Evolutionary conservation across 129 eudicot species (phyloP).

Genomic region (Dittrichia graveolens): DNA sequence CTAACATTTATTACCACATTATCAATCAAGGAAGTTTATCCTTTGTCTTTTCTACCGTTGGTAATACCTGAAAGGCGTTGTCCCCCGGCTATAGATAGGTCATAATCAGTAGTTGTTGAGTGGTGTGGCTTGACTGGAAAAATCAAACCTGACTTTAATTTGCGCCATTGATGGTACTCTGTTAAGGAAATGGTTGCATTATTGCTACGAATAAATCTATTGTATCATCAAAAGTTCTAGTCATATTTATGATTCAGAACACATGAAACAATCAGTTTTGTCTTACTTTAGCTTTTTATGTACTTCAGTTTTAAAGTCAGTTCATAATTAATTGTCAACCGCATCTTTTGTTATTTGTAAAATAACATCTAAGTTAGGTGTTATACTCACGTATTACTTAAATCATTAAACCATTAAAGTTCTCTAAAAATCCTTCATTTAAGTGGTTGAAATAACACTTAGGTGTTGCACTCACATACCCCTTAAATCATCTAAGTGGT

Average conservation of each 20-base stretch:
- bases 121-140: conserved; percentile 18
- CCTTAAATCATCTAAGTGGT: too few relatives aligned
- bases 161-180: conserved; percentile 16
- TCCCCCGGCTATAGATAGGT: conserved; percentile 19
- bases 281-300: neutral
- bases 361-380: too few relatives aligned
- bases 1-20: neutral
- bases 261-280: neutral
- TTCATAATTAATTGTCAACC: too few relatives aligned
- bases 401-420: too few relatives aligned
- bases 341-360: too few relatives aligned
- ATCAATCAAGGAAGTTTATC: conserved; percentile 7
- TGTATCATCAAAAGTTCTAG: neutral
- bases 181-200: conserved; percentile 7
- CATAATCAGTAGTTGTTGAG: neutral
- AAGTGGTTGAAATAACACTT: too few relatives aligned
- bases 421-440: too few relatives aligned
- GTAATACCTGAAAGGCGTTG: neutral
- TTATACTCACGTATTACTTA: too few relatives aligned
- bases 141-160: neutral
- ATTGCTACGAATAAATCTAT: neutral
- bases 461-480: too few relatives aligned
- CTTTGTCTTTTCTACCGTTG: conserved; percentile 3
- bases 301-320: too few relatives aligned
- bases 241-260: neutral